Evolutionary conservation across 768 basidiomycete species (phyloP), one percentile per base, ranked within the genome.

Genomic region (Tylopilus vinaceipallidus): DNA sequence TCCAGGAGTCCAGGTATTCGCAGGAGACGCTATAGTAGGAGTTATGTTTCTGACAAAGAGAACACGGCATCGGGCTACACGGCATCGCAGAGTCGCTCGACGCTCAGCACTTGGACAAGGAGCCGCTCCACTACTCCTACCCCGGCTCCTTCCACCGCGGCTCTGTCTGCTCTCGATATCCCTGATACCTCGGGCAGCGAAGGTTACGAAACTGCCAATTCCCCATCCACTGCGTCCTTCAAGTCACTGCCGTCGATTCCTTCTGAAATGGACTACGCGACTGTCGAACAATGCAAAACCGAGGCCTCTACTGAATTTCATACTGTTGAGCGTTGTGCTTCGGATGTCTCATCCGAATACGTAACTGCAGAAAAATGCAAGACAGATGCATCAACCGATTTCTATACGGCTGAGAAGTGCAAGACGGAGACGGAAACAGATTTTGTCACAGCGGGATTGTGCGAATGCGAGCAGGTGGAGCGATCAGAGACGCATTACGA

Each of bases 231-330:
- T 11, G 69, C 73, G 6, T 83, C 82, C 0, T 82, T 78, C 63
- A 72, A 71, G 48, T 83, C 82, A 6, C 65, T 83, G 47, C 81
- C 82, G 1, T 79, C 77, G 4, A 83, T 83, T 53, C 82, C 82
- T 12, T 82, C 79, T 1, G 74, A 77, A 43, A 76, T 73, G 0
- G 75, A 75, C 40, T 78, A 68, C 45, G 59, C 55, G 32, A 76
- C 77, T 1, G 72, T 68, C n/a, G 71, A 73, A 30, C 54, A 65
- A 27, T 78, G 77, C 53, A 71, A 56, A 62, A 73, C 75, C 6
- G 72, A 75, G 26, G 63, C 61, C 3, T 60, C 72, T 23, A 72
- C 75, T 3, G 73, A 76, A 42, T 86, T 78, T 60, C 63, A 69
- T 13, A 83, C 81, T 12, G 81, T 68, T 38, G 66, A 75, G 8